Evolutionary conservation across 495 filamentous ascomycete genomes (phyloP), one percentile per base, ranked within the genome.

Genomic region (Hyaloscypha finlandica): DNA sequence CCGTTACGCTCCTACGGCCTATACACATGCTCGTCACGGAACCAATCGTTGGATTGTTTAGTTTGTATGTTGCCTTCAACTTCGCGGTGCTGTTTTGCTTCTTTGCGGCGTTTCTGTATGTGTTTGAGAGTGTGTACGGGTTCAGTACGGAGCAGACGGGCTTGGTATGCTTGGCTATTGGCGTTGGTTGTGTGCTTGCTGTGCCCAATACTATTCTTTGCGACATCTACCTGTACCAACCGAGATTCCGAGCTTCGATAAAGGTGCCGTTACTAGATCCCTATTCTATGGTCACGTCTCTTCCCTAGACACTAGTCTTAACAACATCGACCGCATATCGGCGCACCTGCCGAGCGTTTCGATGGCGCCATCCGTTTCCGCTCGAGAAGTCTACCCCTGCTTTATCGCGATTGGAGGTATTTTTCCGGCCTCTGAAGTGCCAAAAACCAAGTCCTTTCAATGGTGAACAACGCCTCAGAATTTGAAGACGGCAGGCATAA

Each of bases 81-180:
- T 91, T 90, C 65, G 82, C 81, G 8, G 83, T 88, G 1, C 80
- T 92, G 4, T 91, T 87, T 68, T 78, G 77, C 29, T 91, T 90
- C 78, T 90, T 92, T 67, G 85, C 85, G 14, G 86, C 86, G 0
- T 81, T 89, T 30, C 88, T 87, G 0, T 79, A 81, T 55, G 74
- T 85, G 6, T 88, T 86, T 67, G 51, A 75, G 54, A 66, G 67
- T 4, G 75, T 83, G 20, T 88, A 90, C 70, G 68, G 72, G 48
- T 86, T 87, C 61, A 67, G 74, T 3, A 59, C 77, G 6, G 82
- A 81, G 54, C 69, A 87, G 56, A 77, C 76, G 8, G 88, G 89
- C 3, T 75, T 90, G 1, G 79, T 83, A 2, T 92, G 90, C 68
- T 54, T 90, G 29, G 78, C 78, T 9, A 81, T 91, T 66, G 82